These are phyloP conservation scores for Cicer yamashitae DNA, from an alignment of 306 rosid genomes.

Conservation along the genomic window DNA sequence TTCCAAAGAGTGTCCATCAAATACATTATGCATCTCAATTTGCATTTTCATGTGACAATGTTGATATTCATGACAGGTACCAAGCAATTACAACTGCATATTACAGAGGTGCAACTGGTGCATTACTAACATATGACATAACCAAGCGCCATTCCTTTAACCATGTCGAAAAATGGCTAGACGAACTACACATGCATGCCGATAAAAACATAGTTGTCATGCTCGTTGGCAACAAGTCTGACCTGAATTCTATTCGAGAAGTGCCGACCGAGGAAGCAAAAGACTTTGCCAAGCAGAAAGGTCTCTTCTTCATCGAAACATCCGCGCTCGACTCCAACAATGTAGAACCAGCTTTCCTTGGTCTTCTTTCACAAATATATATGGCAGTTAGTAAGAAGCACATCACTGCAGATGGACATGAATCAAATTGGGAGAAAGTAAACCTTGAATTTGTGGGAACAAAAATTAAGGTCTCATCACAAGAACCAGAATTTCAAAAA, in stretches of 20 bases:
- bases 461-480: conserved; percentile 60
- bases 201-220: conserved; percentile 79
- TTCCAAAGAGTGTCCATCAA: conserved; percentile 1
- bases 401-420: conserved; percentile 63
- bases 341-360: conserved; percentile 81
- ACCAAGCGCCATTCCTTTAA: conserved; percentile 76
- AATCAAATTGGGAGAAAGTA: conserved; percentile 63
- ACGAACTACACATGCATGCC: conserved; percentile 76
- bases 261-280: conserved; percentile 77
- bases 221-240: conserved; percentile 96
- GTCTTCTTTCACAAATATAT: conserved; percentile 83
- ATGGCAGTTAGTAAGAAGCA: conserved; percentile 66
- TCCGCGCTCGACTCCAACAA: conserved; percentile 91
- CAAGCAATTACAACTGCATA: conserved; percentile 97
- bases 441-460: conserved; percentile 75
- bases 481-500: conserved; percentile 53
- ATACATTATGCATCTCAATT: conserved; percentile 21
- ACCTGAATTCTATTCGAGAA: conserved; percentile 68
- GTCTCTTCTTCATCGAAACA: conserved; percentile 87
- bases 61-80: conserved; percentile 64
- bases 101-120: conserved; percentile 95
- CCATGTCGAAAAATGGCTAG: conserved; percentile 81
- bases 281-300: conserved; percentile 77
- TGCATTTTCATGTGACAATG: conserved; percentile 40
- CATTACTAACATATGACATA: conserved; percentile 89